phyloP scores from a whole-genome alignment of 1,139 yeast genomes.

The Yamadazyma triangularis region DNA sequence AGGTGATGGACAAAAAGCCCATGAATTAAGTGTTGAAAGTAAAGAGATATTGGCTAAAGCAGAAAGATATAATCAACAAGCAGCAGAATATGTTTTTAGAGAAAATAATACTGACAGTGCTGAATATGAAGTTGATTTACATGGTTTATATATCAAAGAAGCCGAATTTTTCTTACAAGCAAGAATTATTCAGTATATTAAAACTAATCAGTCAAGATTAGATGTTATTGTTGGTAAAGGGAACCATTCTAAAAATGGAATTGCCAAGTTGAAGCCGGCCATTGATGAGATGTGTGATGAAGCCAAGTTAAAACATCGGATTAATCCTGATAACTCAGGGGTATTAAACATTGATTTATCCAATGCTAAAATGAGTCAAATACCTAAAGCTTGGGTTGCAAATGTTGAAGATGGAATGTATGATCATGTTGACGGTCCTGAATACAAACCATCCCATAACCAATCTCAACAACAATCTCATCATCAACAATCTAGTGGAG shows the following conservation, averaged over 20 bases:
- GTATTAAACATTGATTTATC: constrained; percentile 68
- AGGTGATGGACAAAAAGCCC: constrained; percentile 74
- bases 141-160: constrained; percentile 87
- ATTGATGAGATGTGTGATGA: constrained; percentile 72
- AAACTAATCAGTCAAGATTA: constrained; percentile 52
- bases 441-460: constrained; percentile 14
- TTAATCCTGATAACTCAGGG: constrained; percentile 73
- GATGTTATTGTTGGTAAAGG: constrained; percentile 94
- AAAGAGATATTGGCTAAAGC: constrained; percentile 57
- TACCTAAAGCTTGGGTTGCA: constrained; percentile 48
- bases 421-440: constrained; percentile 20
- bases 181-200: constrained; percentile 63
- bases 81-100: constrained; percentile 86
- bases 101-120: constrained; percentile 86
- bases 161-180: constrained; percentile 74
- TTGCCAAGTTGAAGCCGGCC: constrained; percentile 89
- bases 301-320: constrained; percentile 52
- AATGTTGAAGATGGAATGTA: constrained; percentile 9
- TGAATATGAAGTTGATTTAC: constrained; percentile 84
- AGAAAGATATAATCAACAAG: constrained; percentile 67
- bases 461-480: constrained; percentile 25
- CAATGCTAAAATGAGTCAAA: constrained; percentile 32
- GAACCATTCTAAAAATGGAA: constrained; percentile 71
- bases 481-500: constrained; percentile 21
- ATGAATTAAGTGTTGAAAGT: constrained; percentile 65